Percentiles rank a stretch among this genome's conserved stretches.
These are phyloP conservation scores for Beauveria sp. DNA, from an alignment of 2,329 filamentous ascomycete species.

Conservation along the genomic window DNA sequence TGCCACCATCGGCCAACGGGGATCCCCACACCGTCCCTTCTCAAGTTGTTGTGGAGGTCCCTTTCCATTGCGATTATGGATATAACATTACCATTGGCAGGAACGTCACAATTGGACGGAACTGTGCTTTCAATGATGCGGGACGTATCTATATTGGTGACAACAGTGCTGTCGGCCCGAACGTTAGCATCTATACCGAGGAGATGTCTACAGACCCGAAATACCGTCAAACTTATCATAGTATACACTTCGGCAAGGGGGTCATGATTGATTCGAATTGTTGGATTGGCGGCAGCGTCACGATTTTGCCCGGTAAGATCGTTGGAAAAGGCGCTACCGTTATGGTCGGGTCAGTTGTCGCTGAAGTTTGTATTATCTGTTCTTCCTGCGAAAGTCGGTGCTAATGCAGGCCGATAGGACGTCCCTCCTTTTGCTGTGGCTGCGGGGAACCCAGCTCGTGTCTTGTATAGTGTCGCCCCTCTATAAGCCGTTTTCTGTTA, in stretches of 20 bases:
- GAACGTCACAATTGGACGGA: slow-evolving; percentile 72
- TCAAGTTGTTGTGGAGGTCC: slow-evolving; percentile 71
- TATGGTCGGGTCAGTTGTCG: slow-evolving; percentile 78
- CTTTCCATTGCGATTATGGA: slow-evolving; percentile 89
- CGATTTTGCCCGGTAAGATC: slow-evolving; percentile 69
- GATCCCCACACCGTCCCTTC: slow-evolving; percentile 60
- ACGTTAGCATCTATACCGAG: slow-evolving; percentile 77
- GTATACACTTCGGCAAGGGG: slow-evolving; percentile 60
- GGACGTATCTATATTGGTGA: slow-evolving; percentile 75
- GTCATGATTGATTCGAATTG: slow-evolving; percentile 81
- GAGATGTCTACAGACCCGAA: slow-evolving; percentile 66
- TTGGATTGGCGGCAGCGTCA: slow-evolving; percentile 71
- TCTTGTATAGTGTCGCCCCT: slow-evolving; percentile 36
- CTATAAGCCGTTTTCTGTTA: too few relatives aligned
- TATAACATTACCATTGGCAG: slow-evolving; percentile 88
- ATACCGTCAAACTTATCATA: slow-evolving; percentile 64
- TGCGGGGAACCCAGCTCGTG: slow-evolving; percentile 60
- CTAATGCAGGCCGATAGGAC: background rate
- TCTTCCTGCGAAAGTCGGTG: background rate
- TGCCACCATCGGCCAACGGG: slow-evolving; percentile 42
- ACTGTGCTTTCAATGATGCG: slow-evolving; percentile 83
- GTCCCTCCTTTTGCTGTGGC: slow-evolving; percentile 34
- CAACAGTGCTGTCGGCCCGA: slow-evolving; percentile 68
- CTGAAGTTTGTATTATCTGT: slow-evolving; percentile 46
- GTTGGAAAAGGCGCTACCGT: slow-evolving; percentile 74